Conservation (phyloP, 1,284 basidiomycete genomes). For the Cerioporus squamosus region DNA sequence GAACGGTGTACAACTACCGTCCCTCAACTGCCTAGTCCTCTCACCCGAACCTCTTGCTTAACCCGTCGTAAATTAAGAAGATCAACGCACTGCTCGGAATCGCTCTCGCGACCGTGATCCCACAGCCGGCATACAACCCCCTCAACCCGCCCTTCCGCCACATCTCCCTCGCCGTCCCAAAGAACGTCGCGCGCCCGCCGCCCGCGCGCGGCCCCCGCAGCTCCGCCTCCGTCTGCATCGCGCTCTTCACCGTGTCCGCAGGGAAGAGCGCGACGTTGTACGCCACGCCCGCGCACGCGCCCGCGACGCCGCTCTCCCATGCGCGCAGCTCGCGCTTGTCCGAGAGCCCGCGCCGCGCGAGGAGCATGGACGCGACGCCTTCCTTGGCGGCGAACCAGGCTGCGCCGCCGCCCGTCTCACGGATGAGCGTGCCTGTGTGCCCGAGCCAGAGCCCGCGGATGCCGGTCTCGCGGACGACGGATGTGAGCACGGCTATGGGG, state of each 20-base stretch:
- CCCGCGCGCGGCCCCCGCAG: slow-evolving; percentile 56
- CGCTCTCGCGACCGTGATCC: slow-evolving; percentile 86
- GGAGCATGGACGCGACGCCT: slow-evolving; percentile 61
- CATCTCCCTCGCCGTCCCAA: slow-evolving; percentile 75
- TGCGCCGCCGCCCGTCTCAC: slow-evolving; percentile 86
- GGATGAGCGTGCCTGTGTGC: slow-evolving; percentile 84
- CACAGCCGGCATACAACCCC: slow-evolving; percentile 96
- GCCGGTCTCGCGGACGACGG: slow-evolving; percentile 70
- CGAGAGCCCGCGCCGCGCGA: slow-evolving; percentile 44
- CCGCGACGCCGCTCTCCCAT: slow-evolving; percentile 85
- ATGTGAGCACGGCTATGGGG: slow-evolving; percentile 70
- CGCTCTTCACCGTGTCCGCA: slow-evolving; percentile 93
- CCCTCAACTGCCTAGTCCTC: background rate
- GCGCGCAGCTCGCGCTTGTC: slow-evolving; percentile 60
- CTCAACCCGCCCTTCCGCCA: slow-evolving; percentile 78
- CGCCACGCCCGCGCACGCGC: slow-evolving; percentile 85
- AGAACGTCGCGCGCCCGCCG: slow-evolving; percentile 58
- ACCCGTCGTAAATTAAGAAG: slow-evolving; percentile 87
- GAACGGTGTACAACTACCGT: too few relatives aligned
- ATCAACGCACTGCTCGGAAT: slow-evolving; percentile 92
- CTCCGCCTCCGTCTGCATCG: slow-evolving; percentile 95
- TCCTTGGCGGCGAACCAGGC: slow-evolving; percentile 93
- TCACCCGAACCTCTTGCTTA: slow-evolving; percentile 60
- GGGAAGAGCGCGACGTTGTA: slow-evolving; percentile 92
- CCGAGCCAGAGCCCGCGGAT: slow-evolving; percentile 86